Base-by-base conservation (phyloP, 1,284 basidiomycete species). In the Ustilago cynodontis region DNA sequence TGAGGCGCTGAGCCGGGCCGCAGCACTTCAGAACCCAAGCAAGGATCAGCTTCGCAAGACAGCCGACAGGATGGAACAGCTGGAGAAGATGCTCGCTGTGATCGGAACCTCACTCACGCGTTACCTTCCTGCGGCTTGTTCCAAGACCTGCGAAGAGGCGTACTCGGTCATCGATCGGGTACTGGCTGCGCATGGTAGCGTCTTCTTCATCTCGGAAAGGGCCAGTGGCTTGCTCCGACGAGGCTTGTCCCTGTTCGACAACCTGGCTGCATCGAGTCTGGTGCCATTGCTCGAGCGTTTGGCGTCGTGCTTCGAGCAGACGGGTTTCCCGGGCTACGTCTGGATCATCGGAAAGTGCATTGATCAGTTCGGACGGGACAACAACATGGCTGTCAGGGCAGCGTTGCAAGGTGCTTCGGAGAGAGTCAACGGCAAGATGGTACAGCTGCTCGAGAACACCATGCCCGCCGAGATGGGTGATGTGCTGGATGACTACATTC, bases 401-500 rank as follows among this genome's bases (percentile, higher is more conserved):
- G 74, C 78, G 22, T 61, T 85, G 41, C 69, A 68, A 22, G 73
- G 54, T 16, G 78, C 82, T 0, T 80, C 77, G 31, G 79, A 84
- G 53, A 65, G 77, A 33, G 66, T 83, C 55, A 80, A 72, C 24
- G 60, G 54, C 39, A 83, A 83, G 64, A 68, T 80, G 39, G 52
- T 72, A 33, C 59, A 66, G 37, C 49, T 79, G 65, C 55, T 82
- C 35, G 78, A 77, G 41, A 65, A 69, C 28, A 70, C 71, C 16
- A 71, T 69, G 73, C 68, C 75, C 2, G 58, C 66, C 39, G 70
- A 81, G 37, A 53, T 78, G 61, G 65, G 67, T 50, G 80, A 82
- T 56, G 97, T 98, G 37, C 88, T 99, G 81, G 97, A 99, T 86
- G 97, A 99, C 86, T 99, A 96, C 81, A 86, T 95, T 59, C 94